These are phyloP conservation scores for Haplosporangium gracile DNA, from an alignment of 192 early-diverging fungal genomes.

Conservation along the genomic window DNA sequence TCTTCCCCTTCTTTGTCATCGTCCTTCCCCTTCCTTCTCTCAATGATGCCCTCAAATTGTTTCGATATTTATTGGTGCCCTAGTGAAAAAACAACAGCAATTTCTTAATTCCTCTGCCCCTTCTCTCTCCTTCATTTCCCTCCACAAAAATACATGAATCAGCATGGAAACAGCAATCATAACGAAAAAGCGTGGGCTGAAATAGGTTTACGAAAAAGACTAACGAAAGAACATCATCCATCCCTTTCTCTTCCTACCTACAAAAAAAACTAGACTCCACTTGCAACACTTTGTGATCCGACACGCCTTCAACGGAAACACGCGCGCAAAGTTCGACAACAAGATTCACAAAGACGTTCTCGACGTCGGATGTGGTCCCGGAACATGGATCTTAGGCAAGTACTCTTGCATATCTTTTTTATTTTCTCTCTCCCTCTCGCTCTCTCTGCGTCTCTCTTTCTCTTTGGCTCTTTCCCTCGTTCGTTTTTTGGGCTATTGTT, in stretches of 20 bases:
- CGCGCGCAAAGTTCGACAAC: conserved; percentile 51
- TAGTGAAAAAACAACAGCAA: not conserved
- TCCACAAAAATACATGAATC: not conserved
- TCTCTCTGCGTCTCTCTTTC: not conserved
- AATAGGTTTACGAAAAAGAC: not conserved
- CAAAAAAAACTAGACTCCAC: conserved; percentile 22
- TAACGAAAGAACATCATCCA: not conserved
- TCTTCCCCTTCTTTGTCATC: not conserved
- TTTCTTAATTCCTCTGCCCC: not conserved
- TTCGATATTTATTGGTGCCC: not conserved
- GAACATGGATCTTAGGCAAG: conserved; percentile 53
- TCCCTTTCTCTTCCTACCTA: not conserved
- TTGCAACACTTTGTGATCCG: conserved; percentile 52
- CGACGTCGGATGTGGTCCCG: conserved; percentile 52
- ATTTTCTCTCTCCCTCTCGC: not conserved
- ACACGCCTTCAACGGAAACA: conserved; percentile 47
- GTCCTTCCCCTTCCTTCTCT: not conserved
- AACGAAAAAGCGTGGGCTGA: not conserved
- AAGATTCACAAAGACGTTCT: conserved; percentile 54
- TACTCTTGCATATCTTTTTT: not conserved
- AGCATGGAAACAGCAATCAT: not conserved
- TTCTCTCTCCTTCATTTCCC: not conserved
- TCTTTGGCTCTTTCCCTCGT: not conserved
- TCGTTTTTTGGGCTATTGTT: not conserved
- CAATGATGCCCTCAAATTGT: not conserved